Evolutionary conservation across 2,329 filamentous ascomycete genomes (phyloP).

Genomic region (Aspergillus persii): DNA sequence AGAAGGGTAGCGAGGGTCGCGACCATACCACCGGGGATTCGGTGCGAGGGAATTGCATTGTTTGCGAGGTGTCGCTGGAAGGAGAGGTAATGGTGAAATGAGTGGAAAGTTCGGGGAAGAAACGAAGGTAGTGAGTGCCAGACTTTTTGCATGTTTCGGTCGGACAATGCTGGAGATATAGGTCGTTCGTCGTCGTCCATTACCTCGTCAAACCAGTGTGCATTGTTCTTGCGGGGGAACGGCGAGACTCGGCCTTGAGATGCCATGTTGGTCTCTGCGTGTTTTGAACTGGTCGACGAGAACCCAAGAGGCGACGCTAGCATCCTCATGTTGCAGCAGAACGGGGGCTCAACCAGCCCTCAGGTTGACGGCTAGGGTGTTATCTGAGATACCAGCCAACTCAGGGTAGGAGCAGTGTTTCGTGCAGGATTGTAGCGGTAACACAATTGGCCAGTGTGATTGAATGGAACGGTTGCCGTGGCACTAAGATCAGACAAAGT

Average conservation of each 20-base stretch:
- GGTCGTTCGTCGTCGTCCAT: conserved; percentile 9
- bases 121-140: conserved; percentile 23
- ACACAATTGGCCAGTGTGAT: neutral
- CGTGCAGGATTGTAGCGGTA: neutral
- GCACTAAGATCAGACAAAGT: neutral
- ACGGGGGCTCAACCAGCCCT: neutral
- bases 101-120: conserved; percentile 31
- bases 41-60: conserved; percentile 1
- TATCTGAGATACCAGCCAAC: neutral
- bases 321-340: neutral
- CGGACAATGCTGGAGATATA: conserved; percentile 27
- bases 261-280: neutral
- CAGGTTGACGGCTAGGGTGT: neutral
- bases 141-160: conserved; percentile 17
- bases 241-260: neutral
- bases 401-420: neutral
- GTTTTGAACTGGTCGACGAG: neutral
- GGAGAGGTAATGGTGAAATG: conserved; percentile 28
- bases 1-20: neutral
- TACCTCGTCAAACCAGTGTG: conserved; percentile 3
- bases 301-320: neutral
- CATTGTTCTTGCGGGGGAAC: neutral
- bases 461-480: neutral
- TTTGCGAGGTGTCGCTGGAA: conserved; percentile 13
- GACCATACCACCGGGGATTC: neutral